Base-by-base conservation (phyloP, 2,329 filamentous ascomycete species). In the Cladosporium sp. region DNA sequence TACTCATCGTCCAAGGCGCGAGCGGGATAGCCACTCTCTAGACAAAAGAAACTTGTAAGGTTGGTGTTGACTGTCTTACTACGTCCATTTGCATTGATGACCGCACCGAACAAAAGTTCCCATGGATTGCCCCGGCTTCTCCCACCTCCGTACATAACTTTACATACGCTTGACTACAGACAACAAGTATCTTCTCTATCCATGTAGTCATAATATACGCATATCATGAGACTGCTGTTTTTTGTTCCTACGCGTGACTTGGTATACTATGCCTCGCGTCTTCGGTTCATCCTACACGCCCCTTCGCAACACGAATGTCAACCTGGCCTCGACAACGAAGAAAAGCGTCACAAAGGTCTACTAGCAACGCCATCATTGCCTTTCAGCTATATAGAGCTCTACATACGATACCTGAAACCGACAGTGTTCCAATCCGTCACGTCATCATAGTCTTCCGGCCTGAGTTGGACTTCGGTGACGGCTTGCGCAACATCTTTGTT, bases 381-480 rank as follows among this genome's bases (percentile, higher is more conserved):
- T n/a, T 18, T 18, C 16, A n/a, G 14, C 14, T 40, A 10, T 3
- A 21, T 16, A n/a, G 5, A n/a, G 4, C 28, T 21, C 57, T 60
- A 84, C 29, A 84, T 71, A 31, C 86, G 81, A 74, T 89, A 89
- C 50, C 85, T 81, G 67, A 88, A 89, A 0, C 86, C 86, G 21
- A 81, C 73, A 0, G 81, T 86, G 44, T 86, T 81, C 83, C 84
- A 87, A 70, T 89, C 86, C 1, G 86, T 88, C 2, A 84, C 74
- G 72, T 88, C 85, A 23, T 86, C 84, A 65, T 85, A 77, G 7
- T 75, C 75, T 1, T 75, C 77, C 10, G 57, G 37, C 44, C 37
- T 46, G 37, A 60, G 37, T 16, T 60, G 57, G 23, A 49, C 57
- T 12, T 60, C 37, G n/a, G 37, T 31, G 23, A 60, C 37, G 21